phyloP scores from a whole-genome alignment of 208 protist species.

The Entamoeba invadens region DNA sequence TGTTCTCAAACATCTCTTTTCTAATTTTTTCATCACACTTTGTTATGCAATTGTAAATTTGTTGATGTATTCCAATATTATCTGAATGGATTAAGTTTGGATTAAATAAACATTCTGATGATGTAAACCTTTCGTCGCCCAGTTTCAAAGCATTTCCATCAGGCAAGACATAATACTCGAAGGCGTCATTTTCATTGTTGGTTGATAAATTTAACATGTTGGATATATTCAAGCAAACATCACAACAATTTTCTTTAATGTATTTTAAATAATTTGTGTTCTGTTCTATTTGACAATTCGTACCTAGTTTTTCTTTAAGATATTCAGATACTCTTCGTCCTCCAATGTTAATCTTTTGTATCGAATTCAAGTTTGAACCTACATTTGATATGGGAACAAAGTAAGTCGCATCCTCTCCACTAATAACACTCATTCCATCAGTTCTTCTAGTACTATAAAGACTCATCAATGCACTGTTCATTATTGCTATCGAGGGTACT shows the following conservation, averaged over 20 bases:
- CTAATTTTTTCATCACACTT: slow-evolving; percentile 66
- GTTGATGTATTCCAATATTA: slow-evolving; percentile 73
- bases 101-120: slow-evolving; percentile 84
- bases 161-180: slow-evolving; percentile 49
- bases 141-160: slow-evolving; percentile 52
- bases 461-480: too few relatives aligned
- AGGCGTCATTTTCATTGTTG: too few relatives aligned
- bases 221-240: slow-evolving; percentile 72
- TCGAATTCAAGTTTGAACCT: slow-evolving; percentile 40
- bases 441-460: too few relatives aligned
- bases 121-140: slow-evolving; percentile 59
- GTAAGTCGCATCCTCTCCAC: background rate
- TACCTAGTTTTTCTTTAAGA: slow-evolving; percentile 39
- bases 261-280: slow-evolving; percentile 59
- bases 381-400: background rate
- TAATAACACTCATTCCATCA: background rate
- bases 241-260: slow-evolving; percentile 53
- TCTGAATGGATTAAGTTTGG: slow-evolving; percentile 69
- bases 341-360: slow-evolving; percentile 50
- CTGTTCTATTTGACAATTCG: slow-evolving; percentile 46
- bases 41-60: slow-evolving; percentile 80
- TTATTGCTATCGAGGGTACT: too few relatives aligned
- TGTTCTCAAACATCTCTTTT: slow-evolving; percentile 56
- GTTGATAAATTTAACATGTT: slow-evolving; percentile 61
- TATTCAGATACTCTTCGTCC: slow-evolving; percentile 56